Evolutionary conservation across 1,284 basidiomycete genomes (phyloP).

Genomic region (Somion occarium): DNA sequence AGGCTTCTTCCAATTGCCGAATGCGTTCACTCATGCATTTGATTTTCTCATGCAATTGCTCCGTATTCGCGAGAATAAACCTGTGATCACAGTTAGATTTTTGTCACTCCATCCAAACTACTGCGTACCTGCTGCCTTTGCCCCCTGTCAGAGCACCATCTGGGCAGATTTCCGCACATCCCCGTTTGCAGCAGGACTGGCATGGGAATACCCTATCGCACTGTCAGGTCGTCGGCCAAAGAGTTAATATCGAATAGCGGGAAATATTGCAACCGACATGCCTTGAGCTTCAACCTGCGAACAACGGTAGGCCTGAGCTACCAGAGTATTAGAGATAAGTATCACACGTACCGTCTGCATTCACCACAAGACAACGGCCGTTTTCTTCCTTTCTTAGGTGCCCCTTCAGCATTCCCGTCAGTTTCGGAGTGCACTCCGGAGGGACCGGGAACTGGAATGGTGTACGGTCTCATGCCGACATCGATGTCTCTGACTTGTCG

Average conservation of each 20-base stretch:
- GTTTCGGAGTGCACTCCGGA: constrained; percentile 23
- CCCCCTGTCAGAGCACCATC: constrained; percentile 40
- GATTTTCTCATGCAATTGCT: constrained; percentile 65
- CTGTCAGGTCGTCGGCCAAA: constrained; percentile 26
- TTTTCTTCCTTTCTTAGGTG: constrained; percentile 33
- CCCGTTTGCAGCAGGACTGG: constrained; percentile 56
- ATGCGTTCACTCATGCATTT: constrained; percentile 57
- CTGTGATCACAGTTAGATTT: constrained; percentile 24
- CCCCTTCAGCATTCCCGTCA: constrained; percentile 21
- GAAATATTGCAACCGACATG: constrained; percentile 10
- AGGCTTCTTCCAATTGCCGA: constrained; percentile 62
- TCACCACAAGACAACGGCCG: constrained; percentile 49
- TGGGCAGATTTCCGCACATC: constrained; percentile 56
- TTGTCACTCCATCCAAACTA: not conserved
- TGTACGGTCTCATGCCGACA: constrained; percentile 9
- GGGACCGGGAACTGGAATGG: constrained; percentile 19
- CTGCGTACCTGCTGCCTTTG: constrained; percentile 28
- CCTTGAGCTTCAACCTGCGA: constrained; percentile 57
- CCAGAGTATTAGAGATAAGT: constrained; percentile 4
- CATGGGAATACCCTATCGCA: constrained; percentile 61
- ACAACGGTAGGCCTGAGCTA: not conserved
- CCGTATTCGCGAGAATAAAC: constrained; percentile 69
- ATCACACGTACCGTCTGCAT: constrained; percentile 44
- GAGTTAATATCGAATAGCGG: not conserved
- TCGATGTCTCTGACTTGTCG: constrained; percentile 14